These are phyloP conservation scores for Lactarius quietus DNA, from an alignment of 768 basidiomycete genomes.

Conservation along the genomic window DNA sequence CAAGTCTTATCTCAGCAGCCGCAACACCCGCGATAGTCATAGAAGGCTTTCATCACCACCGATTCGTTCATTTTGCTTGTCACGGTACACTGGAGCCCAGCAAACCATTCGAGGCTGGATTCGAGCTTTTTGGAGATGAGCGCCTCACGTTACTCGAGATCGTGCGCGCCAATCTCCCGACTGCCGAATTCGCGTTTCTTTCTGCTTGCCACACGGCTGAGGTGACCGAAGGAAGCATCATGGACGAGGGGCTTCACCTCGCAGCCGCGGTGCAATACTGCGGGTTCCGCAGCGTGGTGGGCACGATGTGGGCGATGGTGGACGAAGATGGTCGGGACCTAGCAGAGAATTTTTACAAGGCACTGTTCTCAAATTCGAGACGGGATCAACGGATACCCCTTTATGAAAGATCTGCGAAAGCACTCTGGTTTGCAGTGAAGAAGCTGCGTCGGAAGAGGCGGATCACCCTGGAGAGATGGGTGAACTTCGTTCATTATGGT, in stretches of 20 bases:
- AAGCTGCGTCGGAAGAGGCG: background rate
- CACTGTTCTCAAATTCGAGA: too few relatives aligned
- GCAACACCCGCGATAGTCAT: background rate
- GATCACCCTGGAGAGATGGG: too few relatives aligned
- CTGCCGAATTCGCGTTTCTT: too few relatives aligned
- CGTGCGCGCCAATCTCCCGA: too few relatives aligned
- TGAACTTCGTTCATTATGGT: background rate
- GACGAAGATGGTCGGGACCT: background rate
- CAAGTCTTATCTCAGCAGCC: background rate
- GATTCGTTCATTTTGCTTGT: constrained; percentile 6
- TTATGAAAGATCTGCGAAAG: background rate
- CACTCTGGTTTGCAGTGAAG: background rate
- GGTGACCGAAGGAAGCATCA: too few relatives aligned
- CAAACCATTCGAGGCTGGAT: background rate
- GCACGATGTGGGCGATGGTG: constrained; percentile 6
- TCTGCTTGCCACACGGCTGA: too few relatives aligned
- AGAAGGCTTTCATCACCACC: background rate
- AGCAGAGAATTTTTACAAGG: background rate
- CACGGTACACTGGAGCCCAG: background rate
- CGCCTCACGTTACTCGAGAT: too few relatives aligned
- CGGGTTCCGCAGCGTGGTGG: background rate
- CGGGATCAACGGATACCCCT: background rate
- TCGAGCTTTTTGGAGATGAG: background rate
- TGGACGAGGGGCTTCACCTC: background rate
- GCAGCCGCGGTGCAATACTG: background rate